Evolutionary conservation across 2,329 filamentous ascomycete genomes (phyloP), one percentile per base, ranked within the genome.

Genomic region (Penicillium aurantiogriseum): DNA sequence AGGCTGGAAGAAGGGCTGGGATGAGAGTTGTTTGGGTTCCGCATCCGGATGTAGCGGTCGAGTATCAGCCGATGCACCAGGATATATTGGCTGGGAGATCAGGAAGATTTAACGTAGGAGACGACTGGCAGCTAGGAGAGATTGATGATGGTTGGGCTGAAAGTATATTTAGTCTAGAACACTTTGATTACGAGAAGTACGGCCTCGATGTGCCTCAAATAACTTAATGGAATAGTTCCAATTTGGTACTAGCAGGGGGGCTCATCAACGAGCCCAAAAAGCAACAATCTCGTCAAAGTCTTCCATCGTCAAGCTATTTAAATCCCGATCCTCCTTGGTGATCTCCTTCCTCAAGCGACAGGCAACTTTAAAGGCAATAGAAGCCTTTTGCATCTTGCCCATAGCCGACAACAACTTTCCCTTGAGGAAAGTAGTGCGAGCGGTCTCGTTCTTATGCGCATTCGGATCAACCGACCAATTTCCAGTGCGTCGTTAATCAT

Each of bases 111-210:
- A 50, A 65, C 5, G 61, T 73, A 31, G 70, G 70, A 35, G 61
- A 74, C 15, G 67, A 71, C 17, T 66, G 68, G 52, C 69, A 73
- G 51, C 65, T 73, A 19, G 75, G 75, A 21, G 61, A 68, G 31
- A 38, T 74, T 44, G 71, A 72, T 40, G 75, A 78, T 53, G 75
- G 72, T 23, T 78, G 73, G 74, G 74, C 66, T 52, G 72, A 75
- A 56, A 63, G 64, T 21, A 67, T 78, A 35, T 27, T 49, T 0
- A 76, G 63, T 53, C 47, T 79, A 27, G 74, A 77, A 57, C 43
- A 72, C 23, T 78, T 78, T 27, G 63, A 73, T 29, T 77, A 77
- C 35, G 66, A 67, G 46, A 74, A 68, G 47, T 79, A 74, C 44
- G 71, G 72, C 11, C 72, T 77, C 25, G 29, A 64, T 17, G 27